phyloP scores from a whole-genome alignment of 192 early-diverging fungal species.

The Backusella mclennaniae region DNA sequence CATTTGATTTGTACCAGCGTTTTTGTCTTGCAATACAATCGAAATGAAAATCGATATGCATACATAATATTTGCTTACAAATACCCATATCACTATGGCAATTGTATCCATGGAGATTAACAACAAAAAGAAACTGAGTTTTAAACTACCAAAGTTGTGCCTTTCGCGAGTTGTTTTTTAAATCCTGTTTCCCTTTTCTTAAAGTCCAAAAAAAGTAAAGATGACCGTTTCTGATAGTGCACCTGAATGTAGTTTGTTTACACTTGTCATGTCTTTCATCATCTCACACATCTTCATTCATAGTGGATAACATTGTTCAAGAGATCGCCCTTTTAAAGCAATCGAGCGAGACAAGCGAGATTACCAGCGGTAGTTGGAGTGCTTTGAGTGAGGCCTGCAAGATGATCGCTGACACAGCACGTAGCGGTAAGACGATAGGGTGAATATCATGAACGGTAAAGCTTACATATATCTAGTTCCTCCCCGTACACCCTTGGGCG shows the following conservation, averaged over 20 bases:
- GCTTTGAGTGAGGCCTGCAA: neutral
- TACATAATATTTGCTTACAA: no score
- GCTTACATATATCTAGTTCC: conserved; percentile 27
- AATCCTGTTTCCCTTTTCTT: neutral
- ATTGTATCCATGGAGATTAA: no score
- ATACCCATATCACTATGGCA: no score
- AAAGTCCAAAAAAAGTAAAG: neutral
- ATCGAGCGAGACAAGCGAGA: neutral
- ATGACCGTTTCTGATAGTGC: neutral
- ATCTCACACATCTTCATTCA: neutral
- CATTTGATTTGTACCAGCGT: no score
- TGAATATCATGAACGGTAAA: neutral
- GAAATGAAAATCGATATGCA: no score
- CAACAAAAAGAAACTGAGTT: neutral
- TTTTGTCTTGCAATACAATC: no score
- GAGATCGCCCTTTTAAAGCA: neutral
- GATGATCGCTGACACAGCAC: conserved; percentile 3
- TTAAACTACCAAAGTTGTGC: neutral
- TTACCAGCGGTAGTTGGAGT: neutral
- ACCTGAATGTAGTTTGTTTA: neutral
- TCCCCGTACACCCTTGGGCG: conserved; percentile 44
- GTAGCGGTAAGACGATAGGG: conserved; percentile 1
- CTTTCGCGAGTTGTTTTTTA: neutral
- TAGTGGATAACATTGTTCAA: neutral
- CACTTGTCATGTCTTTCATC: neutral